Evolutionary conservation across 192 early-diverging fungal species (phyloP), one percentile per base, ranked within the genome.

Genomic region (Geranomyces variabilis): DNA sequence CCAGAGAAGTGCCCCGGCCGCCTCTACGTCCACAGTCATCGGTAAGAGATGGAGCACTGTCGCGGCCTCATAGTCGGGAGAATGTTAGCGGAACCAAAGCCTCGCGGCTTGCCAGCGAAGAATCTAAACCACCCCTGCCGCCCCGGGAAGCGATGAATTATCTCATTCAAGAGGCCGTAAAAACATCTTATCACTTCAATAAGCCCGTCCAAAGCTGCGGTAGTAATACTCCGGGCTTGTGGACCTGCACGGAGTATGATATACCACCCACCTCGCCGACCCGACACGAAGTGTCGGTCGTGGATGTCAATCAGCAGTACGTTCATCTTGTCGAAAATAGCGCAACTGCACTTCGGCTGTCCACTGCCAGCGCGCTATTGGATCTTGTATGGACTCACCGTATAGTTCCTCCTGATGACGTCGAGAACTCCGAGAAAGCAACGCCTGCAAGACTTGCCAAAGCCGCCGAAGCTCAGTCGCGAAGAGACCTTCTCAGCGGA

Each of bases 301-400:
- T 53, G n/a, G 51, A 53, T 26, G 51, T 53, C n/a, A 53, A 53
- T 26, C 51, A 53, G 51, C 51, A 53, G 51, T 53, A 53, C 17
- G 17, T 8, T 26, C 51, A 53, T 53, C 51, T 53, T 17, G 19
- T n/a, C 7, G 51, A 53, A 7, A 53, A n/a, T 7, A 7, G n/a
- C n/a, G 7, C 24, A 8, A 24, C 51, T 26, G 51, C 51, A 7
- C 19, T 26, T 26, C n/a, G 51, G 3, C 17, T 15, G 15, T 4
- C 17, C 7, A 53, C 51, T 53, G 51, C 51, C n/a, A 15, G 15
- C 7, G 51, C 51, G n/a, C 24, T 53, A 15, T 3, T 15, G 51
- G 51, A 53, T 17, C 51, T 53, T 53, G 51, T 53, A n/a, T 53
- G 51, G 51, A 26, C 51, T 4, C 51, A 53, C 24, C 51, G 51